Conservation (phyloP, 1,284 basidiomycete species). For the Microbotryomycetes sp. region DNA sequence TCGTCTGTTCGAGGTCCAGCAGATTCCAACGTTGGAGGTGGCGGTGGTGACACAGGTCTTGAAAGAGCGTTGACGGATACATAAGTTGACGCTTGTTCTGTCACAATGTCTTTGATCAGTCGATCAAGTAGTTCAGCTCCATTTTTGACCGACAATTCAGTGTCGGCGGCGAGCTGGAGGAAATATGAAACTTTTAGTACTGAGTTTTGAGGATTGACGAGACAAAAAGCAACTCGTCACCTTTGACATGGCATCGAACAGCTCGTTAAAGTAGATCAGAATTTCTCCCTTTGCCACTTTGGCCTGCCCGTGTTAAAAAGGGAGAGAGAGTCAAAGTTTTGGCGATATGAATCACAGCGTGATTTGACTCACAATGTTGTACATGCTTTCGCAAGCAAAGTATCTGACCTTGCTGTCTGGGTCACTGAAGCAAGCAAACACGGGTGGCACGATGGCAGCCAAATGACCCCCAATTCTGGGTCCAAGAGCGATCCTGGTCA, state of each 20-base stretch:
- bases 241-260: constrained; percentile 95
- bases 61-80: constrained; percentile 52
- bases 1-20: constrained; percentile 29
- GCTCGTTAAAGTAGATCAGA: constrained; percentile 94
- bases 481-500: constrained; percentile 69
- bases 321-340: no score
- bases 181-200: neutral
- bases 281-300: constrained; percentile 98
- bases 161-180: constrained; percentile 83
- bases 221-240: constrained; percentile 47
- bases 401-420: constrained; percentile 91
- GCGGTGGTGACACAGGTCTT: no score
- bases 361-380: constrained; percentile 63
- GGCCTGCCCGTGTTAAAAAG: constrained; percentile 40
- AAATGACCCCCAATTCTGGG: constrained; percentile 90
- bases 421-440: constrained; percentile 91
- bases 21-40: neutral
- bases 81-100: constrained; percentile 91
- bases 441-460: constrained; percentile 81
- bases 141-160: constrained; percentile 95
- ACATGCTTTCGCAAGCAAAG: constrained; percentile 94
- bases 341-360: neutral
- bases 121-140: constrained; percentile 97
- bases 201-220: no score
- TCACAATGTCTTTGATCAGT: constrained; percentile 93